Conservation (phyloP, 192 early-diverging fungal genomes). For the Borealophlyctis nickersoniae region DNA sequence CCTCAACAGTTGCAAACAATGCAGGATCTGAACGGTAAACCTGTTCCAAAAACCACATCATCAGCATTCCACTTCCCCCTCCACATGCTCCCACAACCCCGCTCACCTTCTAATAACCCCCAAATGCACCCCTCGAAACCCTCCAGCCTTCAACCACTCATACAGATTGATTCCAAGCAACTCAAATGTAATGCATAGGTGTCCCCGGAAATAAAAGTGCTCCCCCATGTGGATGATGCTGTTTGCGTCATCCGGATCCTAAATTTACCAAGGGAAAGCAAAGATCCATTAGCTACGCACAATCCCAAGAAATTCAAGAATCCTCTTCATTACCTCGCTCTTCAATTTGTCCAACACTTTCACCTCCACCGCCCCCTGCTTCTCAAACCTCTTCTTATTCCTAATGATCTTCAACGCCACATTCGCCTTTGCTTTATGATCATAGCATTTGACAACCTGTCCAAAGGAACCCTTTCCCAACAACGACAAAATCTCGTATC, state of each 20-base stretch:
- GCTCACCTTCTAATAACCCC: conserved; percentile 63
- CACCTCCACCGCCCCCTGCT: conserved; percentile 90
- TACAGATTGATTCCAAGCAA: conserved; percentile 92
- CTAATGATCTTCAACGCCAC: conserved; percentile 94
- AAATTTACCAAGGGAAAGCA: not conserved
- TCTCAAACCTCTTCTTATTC: conserved; percentile 95
- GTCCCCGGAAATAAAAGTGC: conserved; percentile 90
- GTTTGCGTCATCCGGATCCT: conserved; percentile 79
- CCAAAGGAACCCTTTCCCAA: conserved; percentile 96
- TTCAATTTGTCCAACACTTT: conserved; percentile 86
- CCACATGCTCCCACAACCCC: not conserved
- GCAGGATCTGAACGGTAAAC: conserved; percentile 80
- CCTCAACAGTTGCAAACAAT: conserved; percentile 71
- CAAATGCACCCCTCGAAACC: conserved; percentile 83
- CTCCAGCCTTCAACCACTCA: conserved; percentile 91
- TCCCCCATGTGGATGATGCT: conserved; percentile 86
- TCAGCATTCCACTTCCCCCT: not conserved
- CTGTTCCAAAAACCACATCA: conserved; percentile 18
- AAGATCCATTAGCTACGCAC: conserved; percentile 2
- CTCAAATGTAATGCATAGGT: conserved; percentile 94
- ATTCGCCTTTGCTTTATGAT: conserved; percentile 84
- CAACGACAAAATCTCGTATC: conserved; percentile 88
- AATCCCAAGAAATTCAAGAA: not conserved
- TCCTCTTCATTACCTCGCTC: conserved; percentile 59
- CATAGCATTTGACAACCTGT: conserved; percentile 89